Conservation (phyloP, 805 yeast species). For the Cyberlindnera subsufficiens region DNA sequence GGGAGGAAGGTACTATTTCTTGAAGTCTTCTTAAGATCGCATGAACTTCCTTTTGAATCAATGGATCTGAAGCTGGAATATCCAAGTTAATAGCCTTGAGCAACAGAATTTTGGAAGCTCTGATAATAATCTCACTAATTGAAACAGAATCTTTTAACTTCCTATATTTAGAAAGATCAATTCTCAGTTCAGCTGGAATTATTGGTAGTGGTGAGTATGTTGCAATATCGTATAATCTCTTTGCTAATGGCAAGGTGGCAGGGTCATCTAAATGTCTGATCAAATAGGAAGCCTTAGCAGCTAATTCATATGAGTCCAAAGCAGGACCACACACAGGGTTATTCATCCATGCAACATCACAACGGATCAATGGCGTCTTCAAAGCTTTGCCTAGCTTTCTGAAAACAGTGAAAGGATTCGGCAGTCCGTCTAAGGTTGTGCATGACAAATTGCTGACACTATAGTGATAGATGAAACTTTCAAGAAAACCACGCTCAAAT, state of each 20-base stretch:
- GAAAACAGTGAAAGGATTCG: constrained; percentile 37
- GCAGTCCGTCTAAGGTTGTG: constrained; percentile 26
- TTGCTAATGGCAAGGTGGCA: constrained; percentile 5
- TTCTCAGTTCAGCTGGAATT: constrained; percentile 14
- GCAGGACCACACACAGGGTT: constrained; percentile 36
- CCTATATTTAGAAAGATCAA: constrained; percentile 6
- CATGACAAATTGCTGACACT: constrained; percentile 33
- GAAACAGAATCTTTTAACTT: constrained; percentile 12
- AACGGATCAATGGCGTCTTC: constrained; percentile 29
- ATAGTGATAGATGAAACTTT: constrained; percentile 39
- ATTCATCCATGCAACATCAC: constrained; percentile 34
- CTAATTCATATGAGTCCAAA: constrained; percentile 27
- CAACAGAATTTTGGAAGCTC: constrained; percentile 13
- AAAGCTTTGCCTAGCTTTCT: constrained; percentile 26
- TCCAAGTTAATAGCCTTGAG: constrained; percentile 9
- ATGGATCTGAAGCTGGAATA: constrained; percentile 1
- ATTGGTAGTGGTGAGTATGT: constrained; percentile 11
- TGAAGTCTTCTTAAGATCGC: constrained; percentile 3
- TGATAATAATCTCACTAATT: constrained; percentile 14
- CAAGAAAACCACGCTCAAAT: constrained; percentile 31
- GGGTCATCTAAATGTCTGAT: constrained; percentile 10
- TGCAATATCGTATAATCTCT: constrained; percentile 12
- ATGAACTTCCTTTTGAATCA: constrained; percentile 9
- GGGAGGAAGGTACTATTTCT: constrained; percentile 2
- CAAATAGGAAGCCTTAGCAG: constrained; percentile 31